These are phyloP conservation scores for Alternaria tenuissima DNA, from an alignment of 2,329 filamentous ascomycete genomes.

Conservation along the genomic window DNA sequence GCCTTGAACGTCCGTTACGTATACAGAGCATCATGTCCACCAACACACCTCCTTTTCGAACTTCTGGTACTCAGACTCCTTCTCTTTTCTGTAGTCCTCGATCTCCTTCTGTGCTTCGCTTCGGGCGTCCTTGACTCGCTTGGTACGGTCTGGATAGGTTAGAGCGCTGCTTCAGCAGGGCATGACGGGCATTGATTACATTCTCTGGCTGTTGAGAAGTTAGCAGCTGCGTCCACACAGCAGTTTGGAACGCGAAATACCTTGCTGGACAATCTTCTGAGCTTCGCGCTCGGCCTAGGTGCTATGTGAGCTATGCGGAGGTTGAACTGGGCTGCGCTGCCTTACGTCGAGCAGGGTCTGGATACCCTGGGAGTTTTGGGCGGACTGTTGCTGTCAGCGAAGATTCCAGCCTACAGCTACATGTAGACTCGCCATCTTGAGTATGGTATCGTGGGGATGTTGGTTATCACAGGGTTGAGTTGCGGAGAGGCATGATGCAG, in stretches of 20 bases:
- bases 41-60: slow-evolving; percentile 79
- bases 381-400: slow-evolving; percentile 70
- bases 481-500: slow-evolving; percentile 38
- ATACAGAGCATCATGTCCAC: background rate
- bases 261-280: slow-evolving; percentile 98
- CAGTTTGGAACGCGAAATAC: slow-evolving; percentile 59
- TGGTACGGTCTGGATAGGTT: slow-evolving; percentile 77
- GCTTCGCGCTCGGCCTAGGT: slow-evolving; percentile 93
- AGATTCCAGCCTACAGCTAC: background rate
- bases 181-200: slow-evolving; percentile 63
- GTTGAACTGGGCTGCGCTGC: slow-evolving; percentile 38
- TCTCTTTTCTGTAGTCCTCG: slow-evolving; percentile 85
- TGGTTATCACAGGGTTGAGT: slow-evolving; percentile 30
- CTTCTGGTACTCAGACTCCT: slow-evolving; percentile 94
- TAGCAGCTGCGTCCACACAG: slow-evolving; percentile 16
- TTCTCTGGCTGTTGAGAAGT: slow-evolving; percentile 73
- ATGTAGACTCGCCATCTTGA: slow-evolving; percentile 37
- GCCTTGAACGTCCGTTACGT: slow-evolving; percentile 1
- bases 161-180: slow-evolving; percentile 26
- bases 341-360: slow-evolving; percentile 98
- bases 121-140: slow-evolving; percentile 95
- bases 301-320: slow-evolving; percentile 49
- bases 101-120: slow-evolving; percentile 98
- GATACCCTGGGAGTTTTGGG: slow-evolving; percentile 97
- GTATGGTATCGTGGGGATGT: slow-evolving; percentile 20